Base-by-base conservation (phyloP, 2,329 filamentous ascomycete species). In the Ophiostoma sp. region DNA sequence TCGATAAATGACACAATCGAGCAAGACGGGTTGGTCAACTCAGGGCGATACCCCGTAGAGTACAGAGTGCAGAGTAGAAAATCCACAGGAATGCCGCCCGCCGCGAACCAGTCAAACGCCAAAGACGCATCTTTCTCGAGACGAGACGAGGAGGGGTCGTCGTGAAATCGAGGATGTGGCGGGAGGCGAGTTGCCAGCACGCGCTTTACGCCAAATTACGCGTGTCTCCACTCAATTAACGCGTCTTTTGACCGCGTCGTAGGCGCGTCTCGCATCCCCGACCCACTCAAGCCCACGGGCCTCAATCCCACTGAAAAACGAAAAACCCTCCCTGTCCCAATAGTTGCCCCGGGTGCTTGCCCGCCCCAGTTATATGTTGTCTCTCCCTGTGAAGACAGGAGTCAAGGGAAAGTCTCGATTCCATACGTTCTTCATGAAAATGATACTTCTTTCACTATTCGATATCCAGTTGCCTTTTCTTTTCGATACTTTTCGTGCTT, bases 261-360 rank as follows among this genome's bases (percentile, higher is more conserved):
- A 23, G 27, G 27, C 65, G 65, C 65, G 65, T 67, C 39, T 17
- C 65, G 39, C 65, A 67, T 67, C 23, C 23, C 27, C 7, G 35
- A 48, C 13, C 65, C 65, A 67, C 65, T 41, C 5, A 2, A 17
- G 36, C n/a, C 13, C 65, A 67, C n/a, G 65, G 65, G 65, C 65
- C 65, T 67, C 65, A 39, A 48, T 33, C 48, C 39, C 65, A 67
- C 65, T 27, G 39, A 33, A 57, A 57, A 57, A 10, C 52, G 39
- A 44, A 57, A 57, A 57, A 23, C 23, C n/a, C n/a, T 57, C 64
- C 64, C 64, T 66, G 64, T 41, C 64, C 64, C 64, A 66, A 66
- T 66, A 41, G 65, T 67, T 67, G 65, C 65, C 65, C 36, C 65
- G 65, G 64, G 65, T 67, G 65, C 65, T 31, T 44, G n/a, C 36